Conservation (phyloP, 495 filamentous ascomycete genomes). For the Hypomontagnella monticulosa region DNA sequence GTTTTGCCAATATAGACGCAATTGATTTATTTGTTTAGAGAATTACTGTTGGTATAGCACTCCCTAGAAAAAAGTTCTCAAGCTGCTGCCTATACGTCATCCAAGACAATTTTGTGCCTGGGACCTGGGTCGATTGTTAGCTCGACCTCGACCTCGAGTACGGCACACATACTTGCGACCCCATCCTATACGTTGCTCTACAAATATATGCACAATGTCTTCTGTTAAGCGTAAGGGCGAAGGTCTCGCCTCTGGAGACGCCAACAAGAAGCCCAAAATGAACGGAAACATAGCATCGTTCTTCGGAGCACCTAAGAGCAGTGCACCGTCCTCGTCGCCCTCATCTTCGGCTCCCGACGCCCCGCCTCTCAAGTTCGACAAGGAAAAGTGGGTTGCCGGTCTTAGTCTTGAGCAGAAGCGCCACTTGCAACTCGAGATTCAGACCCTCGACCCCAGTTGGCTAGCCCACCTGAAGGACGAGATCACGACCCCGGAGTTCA, state of each 20-base stretch:
- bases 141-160: constrained; percentile 14
- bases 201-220: constrained; percentile 48
- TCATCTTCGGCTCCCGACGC: constrained; percentile 36
- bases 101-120: constrained; percentile 14
- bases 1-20: background rate
- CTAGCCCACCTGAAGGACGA: constrained; percentile 86
- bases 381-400: constrained; percentile 81
- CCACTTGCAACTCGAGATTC: constrained; percentile 86
- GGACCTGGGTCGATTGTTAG: constrained; percentile 13
- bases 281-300: constrained; percentile 65
- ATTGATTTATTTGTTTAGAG: background rate
- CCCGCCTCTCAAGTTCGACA: constrained; percentile 73
- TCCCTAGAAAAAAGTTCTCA: constrained; percentile 1
- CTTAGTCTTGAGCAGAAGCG: constrained; percentile 83
- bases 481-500: constrained; percentile 76
- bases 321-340: constrained; percentile 43
- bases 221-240: constrained; percentile 74
- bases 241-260: constrained; percentile 52
- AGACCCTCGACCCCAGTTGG: constrained; percentile 92
- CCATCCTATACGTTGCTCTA: background rate
- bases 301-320: constrained; percentile 56
- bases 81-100: constrained; percentile 29
- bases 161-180: background rate
- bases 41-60: background rate
- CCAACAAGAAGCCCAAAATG: constrained; percentile 78